Base-by-base conservation (phyloP, 139 green algal genomes). In the Astrephomene gubernaculifera region DNA sequence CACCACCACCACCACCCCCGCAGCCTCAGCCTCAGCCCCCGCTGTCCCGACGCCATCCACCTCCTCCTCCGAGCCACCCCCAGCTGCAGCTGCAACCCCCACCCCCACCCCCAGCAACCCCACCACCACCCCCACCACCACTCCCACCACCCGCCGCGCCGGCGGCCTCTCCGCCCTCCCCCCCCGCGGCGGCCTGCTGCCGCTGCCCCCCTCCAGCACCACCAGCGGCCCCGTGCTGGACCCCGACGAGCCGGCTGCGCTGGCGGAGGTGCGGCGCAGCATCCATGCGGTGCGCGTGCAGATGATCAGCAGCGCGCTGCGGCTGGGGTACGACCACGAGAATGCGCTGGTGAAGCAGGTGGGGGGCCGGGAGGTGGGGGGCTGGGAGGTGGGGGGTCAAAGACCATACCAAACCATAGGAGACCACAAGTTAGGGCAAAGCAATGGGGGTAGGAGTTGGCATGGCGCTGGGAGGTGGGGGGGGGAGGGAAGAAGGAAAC, bases 261-360 rank as follows among this genome's bases (percentile, higher is more conserved):
- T 90, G 2, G 81, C 88, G 52, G 54, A 89, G 88, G 84, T 91
- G 67, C 83, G 88, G 6, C 72, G 65, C 8, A 39, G 54, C 22
- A 86, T 92, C 63, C 91, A 94, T 60, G 65, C 57, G 33, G 89
- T 94, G 45, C 83, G 91, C 24, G 91, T 94, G 38, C 53, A 61
- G n/a, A 88, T 94, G 25, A 90, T 94, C 2, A 72, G 87, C 4
- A 68, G 87, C 3, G 88, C 91, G 4, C 41, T 87, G 70, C 76
- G 91, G 25, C 75, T 94, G 21, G 91, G 91, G 6, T 92, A 90
- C 74, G 85, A 91, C 31, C 88, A 91, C 33, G 91, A 92, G 49
- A 91, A 90, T 45, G 91, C 85, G 1, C 72, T 94, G 8, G 91
- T 94, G 8, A 91, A 89, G 68, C 91, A 94, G 79, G 90, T 91